A percentile compares a stretch with the other conserved stretches of the same genome.
phyloP scores from a whole-genome alignment of 495 filamentous ascomycete species.

The Astrothelium subdiscretum region DNA sequence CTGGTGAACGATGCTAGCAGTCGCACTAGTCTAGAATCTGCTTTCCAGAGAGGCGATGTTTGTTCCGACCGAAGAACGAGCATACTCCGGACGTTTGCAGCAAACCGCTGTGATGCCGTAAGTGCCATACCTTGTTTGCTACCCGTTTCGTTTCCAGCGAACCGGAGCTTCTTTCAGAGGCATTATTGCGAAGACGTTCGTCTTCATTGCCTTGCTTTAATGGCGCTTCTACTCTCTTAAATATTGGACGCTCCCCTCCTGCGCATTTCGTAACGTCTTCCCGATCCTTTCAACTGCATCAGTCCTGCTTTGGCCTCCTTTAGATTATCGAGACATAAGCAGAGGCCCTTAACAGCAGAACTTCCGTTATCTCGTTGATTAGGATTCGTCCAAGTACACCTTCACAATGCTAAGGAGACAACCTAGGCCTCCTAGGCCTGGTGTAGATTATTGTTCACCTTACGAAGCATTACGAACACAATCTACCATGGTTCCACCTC shows the following conservation, averaged over 20 bases:
- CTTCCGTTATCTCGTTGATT: too few species aligned
- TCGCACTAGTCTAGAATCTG: background rate
- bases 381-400: background rate
- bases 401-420: background rate
- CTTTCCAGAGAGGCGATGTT: background rate
- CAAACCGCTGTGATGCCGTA: too few species aligned
- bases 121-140: too few species aligned
- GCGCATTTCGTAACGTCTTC: too few species aligned
- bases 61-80: background rate
- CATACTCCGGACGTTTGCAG: background rate
- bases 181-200: too few species aligned
- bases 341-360: background rate
- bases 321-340: background rate
- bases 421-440: background rate
- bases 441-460: background rate
- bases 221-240: too few species aligned
- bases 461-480: background rate
- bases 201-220: too few species aligned
- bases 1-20: background rate
- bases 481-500: background rate
- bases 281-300: background rate
- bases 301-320: background rate
- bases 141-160: background rate
- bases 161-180: background rate
- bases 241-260: too few species aligned